Percentiles rank a stretch among this genome's conserved stretches.
phyloP scores from a whole-genome alignment of 768 basidiomycete genomes.

The Tulasnella sp. region DNA sequence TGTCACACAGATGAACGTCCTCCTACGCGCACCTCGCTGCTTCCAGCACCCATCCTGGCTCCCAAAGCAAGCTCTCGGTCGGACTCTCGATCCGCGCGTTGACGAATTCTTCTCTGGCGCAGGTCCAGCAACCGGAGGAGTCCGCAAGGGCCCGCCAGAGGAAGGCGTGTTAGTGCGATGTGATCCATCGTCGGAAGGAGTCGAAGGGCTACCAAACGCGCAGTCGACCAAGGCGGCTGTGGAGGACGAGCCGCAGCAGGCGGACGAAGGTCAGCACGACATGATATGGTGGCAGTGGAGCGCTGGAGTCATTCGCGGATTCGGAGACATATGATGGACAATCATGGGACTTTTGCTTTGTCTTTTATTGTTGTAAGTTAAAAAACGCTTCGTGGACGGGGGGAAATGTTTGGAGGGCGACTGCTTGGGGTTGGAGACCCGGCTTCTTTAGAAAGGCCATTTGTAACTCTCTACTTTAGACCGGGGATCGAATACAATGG shows the following conservation, averaged over 20 bases:
- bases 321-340: too few species aligned
- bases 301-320: too few species aligned
- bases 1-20: slow-evolving; percentile 28
- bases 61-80: slow-evolving; percentile 30
- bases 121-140: neutral
- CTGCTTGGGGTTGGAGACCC: too few species aligned
- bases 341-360: too few species aligned
- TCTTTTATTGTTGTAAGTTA: neutral
- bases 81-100: slow-evolving; percentile 26
- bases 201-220: neutral
- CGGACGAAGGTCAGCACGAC: too few species aligned
- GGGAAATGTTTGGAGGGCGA: neutral
- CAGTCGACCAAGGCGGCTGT: too few species aligned
- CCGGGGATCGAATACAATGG: too few species aligned
- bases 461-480: too few species aligned
- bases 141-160: slow-evolving; percentile 11
- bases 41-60: slow-evolving; percentile 36
- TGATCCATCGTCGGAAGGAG: neutral
- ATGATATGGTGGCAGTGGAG: too few species aligned
- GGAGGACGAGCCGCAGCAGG: neutral
- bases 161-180: slow-evolving; percentile 26
- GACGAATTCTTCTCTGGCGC: slow-evolving; percentile 7
- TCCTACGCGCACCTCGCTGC: slow-evolving; percentile 37
- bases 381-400: neutral
- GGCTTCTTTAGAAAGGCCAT: too few species aligned